A percentile compares a stretch with the other conserved stretches of the same genome.
phyloP scores from a whole-genome alignment of 306 rosid genomes.

The Vigna unguiculata region DNA sequence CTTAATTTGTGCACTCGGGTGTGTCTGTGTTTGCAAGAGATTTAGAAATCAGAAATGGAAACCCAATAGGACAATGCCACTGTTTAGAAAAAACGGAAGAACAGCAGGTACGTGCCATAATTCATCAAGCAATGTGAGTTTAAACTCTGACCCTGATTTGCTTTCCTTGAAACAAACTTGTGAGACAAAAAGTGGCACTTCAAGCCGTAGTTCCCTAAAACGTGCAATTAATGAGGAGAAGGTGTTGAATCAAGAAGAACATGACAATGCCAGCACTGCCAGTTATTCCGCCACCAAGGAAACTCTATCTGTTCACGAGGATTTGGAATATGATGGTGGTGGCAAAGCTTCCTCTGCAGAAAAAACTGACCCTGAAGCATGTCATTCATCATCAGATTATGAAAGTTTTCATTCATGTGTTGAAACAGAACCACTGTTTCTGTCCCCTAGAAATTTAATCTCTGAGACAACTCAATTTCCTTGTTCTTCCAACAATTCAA shows the following conservation, averaged over 20 bases:
- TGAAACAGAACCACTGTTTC: not conserved
- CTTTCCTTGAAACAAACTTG: constrained; percentile 13
- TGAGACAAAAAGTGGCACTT: not conserved
- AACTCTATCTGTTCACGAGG: constrained; percentile 6
- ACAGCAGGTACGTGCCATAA: not conserved
- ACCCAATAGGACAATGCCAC: constrained; percentile 11
- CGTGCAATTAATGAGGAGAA: not conserved
- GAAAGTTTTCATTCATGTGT: constrained; percentile 9
- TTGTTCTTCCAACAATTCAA: not conserved
- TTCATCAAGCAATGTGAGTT: constrained; percentile 12
- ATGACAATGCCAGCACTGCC: not conserved
- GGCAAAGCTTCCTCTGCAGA: not conserved
- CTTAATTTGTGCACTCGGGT: not conserved
- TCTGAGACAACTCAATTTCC: constrained; percentile 2
- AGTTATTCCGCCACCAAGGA: not conserved
- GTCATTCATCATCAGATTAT: not conserved
- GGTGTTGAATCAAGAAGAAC: not conserved
- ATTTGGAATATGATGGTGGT: not conserved
- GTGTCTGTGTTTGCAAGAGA: constrained; percentile 20
- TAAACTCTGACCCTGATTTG: not conserved
- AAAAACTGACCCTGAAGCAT: not conserved
- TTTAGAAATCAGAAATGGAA: not conserved
- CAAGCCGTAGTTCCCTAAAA: not conserved
- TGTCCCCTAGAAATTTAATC: not conserved
- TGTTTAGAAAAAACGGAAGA: not conserved